Percentiles rank a stretch among this genome's conserved stretches.
These are phyloP conservation scores for Mrakia gelida DNA, from an alignment of 768 basidiomycete genomes.

Conservation along the genomic window DNA sequence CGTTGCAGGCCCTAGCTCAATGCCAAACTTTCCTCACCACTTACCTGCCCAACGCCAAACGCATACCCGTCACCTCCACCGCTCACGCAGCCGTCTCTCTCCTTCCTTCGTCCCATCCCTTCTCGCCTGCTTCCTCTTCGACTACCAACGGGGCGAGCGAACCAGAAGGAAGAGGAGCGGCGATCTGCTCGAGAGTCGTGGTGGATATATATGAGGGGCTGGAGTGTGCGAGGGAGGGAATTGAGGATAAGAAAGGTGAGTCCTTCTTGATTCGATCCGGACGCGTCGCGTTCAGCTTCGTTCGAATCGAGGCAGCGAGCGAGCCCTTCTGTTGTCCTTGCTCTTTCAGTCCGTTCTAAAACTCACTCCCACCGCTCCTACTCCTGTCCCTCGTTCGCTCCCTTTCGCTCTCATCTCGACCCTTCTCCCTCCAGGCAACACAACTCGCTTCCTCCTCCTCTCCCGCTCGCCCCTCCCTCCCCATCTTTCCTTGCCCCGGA, in stretches of 20 bases:
- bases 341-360: too few species aligned
- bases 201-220: neutral
- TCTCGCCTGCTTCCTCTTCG: neutral
- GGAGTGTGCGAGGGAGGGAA: neutral
- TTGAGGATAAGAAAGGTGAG: constrained; percentile 27
- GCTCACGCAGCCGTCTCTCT: constrained; percentile 19
- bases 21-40: constrained; percentile 15
- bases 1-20: constrained; percentile 19
- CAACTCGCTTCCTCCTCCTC: constrained; percentile 21
- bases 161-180: constrained; percentile 7
- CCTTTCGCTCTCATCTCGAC: neutral
- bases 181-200: constrained; percentile 18
- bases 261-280: neutral
- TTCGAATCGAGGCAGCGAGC: neutral
- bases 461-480: neutral
- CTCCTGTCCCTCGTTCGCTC: neutral
- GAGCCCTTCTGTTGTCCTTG: too few species aligned
- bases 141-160: neutral
- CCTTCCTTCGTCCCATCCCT: neutral
- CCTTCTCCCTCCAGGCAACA: constrained; percentile 4
- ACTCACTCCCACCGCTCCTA: too few species aligned
- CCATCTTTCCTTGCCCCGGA: neutral
- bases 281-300: too few species aligned
- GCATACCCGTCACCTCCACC: constrained; percentile 3
- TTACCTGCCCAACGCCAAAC: constrained; percentile 4